phyloP scores from a whole-genome alignment of 306 rosid genomes.

The Delonix regia region DNA sequence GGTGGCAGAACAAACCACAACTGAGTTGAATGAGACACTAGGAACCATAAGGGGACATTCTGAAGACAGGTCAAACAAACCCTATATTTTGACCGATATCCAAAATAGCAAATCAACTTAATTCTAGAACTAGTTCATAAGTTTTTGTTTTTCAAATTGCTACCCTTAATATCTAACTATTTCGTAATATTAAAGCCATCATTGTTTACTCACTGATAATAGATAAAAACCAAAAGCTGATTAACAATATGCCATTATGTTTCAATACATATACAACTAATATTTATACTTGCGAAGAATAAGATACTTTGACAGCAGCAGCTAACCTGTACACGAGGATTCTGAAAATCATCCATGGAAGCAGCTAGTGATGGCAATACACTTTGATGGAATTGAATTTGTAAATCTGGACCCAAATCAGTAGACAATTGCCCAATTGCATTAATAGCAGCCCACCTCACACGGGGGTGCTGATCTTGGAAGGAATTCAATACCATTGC shows the following conservation, averaged over 20 bases:
- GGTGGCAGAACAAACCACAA: neutral
- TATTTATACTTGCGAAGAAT: neutral
- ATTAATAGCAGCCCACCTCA: conserved; percentile 99
- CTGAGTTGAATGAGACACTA: neutral
- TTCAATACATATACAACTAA: neutral
- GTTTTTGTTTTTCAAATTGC: neutral
- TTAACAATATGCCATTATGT: neutral
- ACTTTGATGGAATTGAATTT: conserved; percentile 76
- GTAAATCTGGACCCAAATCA: conserved; percentile 98
- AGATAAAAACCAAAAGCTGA: conserved; percentile 7
- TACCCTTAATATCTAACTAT: neutral
- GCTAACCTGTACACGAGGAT: conserved; percentile 94
- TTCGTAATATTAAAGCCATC: neutral
- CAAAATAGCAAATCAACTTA: too few relatives aligned
- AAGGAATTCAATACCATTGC: conserved; percentile 95
- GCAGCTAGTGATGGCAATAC: conserved; percentile 93
- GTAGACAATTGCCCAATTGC: conserved; percentile 97
- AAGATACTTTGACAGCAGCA: neutral
- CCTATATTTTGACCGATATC: neutral
- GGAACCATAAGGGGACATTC: neutral
- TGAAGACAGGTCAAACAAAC: neutral
- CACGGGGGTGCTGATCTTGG: conserved; percentile 96
- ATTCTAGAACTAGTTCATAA: neutral
- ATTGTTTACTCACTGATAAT: neutral
- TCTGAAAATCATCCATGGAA: conserved; percentile 97